These are phyloP conservation scores for Euphorbia schlechtendalii DNA, from an alignment of 441 rosid genomes.

Conservation along the genomic window DNA sequence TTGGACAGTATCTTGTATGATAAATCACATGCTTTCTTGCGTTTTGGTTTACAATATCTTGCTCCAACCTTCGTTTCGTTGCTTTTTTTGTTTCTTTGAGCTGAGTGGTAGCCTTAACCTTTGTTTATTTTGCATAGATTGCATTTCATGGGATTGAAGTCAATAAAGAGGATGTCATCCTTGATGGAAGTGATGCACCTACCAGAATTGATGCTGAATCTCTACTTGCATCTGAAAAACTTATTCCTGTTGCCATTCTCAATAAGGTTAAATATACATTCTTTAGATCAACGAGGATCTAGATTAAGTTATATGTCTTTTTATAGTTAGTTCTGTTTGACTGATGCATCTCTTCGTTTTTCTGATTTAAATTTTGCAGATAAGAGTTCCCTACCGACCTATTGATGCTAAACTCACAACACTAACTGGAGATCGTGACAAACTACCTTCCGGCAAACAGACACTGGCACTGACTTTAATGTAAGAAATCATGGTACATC, in stretches of 20 bases:
- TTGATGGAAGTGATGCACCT: constrained; percentile 98
- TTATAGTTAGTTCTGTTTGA: constrained; percentile 10
- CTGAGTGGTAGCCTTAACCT: no score
- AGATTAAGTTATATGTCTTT: constrained; percentile 6
- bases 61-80: no score
- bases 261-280: constrained; percentile 52
- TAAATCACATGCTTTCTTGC: no score
- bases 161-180: constrained; percentile 67
- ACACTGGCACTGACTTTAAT: constrained; percentile 77
- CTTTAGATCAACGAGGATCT: constrained; percentile 5
- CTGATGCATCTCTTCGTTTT: constrained; percentile 5
- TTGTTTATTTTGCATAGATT: no score
- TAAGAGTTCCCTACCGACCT: constrained; percentile 85
- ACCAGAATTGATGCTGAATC: constrained; percentile 76
- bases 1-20: no score
- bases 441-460: constrained; percentile 88
- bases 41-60: no score
- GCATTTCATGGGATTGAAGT: constrained; percentile 79
- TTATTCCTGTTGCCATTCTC: constrained; percentile 66
- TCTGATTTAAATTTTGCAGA: constrained; percentile 35
- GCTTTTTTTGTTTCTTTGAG: no score
- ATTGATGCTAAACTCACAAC: constrained; percentile 66
- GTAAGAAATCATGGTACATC: constrained; percentile 38
- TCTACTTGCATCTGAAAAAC: constrained; percentile 68
- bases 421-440: constrained; percentile 69